Percentiles rank a stretch among this genome's conserved stretches.
Evolutionary conservation across 2,329 filamentous ascomycete genomes (phyloP).

Genomic region (Trichoderma oligosporum): DNA sequence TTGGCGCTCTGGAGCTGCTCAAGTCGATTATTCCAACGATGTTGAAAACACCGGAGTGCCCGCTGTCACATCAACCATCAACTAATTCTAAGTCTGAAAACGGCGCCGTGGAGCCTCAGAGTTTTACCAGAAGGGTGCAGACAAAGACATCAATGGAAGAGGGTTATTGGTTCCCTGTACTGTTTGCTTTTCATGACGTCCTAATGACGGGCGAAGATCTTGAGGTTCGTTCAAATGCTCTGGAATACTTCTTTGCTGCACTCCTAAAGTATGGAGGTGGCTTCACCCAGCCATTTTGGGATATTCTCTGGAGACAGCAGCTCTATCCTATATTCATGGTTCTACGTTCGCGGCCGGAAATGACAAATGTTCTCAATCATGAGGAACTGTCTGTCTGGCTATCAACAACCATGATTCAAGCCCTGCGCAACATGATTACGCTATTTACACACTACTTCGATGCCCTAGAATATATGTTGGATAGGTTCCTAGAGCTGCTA

Average conservation of each 20-base stretch:
- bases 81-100: background rate
- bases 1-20: conserved; percentile 91
- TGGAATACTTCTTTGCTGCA: conserved; percentile 96
- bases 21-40: conserved; percentile 93
- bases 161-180: conserved; percentile 96
- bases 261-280: conserved; percentile 84
- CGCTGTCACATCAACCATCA: conserved; percentile 59
- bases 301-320: conserved; percentile 94
- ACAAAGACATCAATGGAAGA: conserved; percentile 88
- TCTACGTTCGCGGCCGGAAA: conserved; percentile 89
- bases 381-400: conserved; percentile 98
- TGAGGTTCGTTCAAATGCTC: conserved; percentile 83
- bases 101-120: conserved; percentile 36
- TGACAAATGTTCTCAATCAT: conserved; percentile 91
- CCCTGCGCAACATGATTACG: conserved; percentile 95
- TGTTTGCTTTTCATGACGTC: conserved; percentile 98
- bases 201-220: conserved; percentile 98
- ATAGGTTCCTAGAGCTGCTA: conserved; percentile 91
- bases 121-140: conserved; percentile 50
- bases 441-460: conserved; percentile 99
- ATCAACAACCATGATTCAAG: conserved; percentile 98
- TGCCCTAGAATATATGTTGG: conserved; percentile 93
- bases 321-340: conserved; percentile 99
- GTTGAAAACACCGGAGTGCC: conserved; percentile 93
- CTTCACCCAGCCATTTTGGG: conserved; percentile 95